Evolutionary conservation across 2,329 filamentous ascomycete genomes (phyloP), one percentile per base, ranked within the genome.

Genomic region (Penicillium italicum): DNA sequence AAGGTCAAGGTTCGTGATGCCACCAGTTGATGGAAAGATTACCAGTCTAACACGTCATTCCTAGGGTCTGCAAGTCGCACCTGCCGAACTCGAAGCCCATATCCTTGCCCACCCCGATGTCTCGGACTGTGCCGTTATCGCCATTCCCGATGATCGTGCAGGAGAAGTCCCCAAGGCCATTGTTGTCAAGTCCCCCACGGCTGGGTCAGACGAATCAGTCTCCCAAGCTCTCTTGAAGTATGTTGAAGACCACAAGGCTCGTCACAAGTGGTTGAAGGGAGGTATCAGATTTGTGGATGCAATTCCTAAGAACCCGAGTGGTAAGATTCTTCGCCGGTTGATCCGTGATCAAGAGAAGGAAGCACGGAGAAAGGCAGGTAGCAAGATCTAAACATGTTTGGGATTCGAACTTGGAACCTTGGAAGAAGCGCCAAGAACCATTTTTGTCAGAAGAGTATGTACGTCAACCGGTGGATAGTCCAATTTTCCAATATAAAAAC

Each of bases 81-180:
- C 90, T 0, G 90, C 90, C 2, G 90, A 94, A 69, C 82, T 95
- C 1, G 90, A 95, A 74, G 87, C 88, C 1, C 88, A 91, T 65
- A 79, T 95, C 5, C 83, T 95, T 14, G 82, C 85, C 0, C 89
- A 93, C 69, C 84, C 86, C 0, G 79, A 81, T 11, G 89, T 94
- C n/a, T 83, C 84, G 41, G 90, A 95, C 72, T 88, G 85, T 62
- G 85, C 90, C 14, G 89, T 95, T 8, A 90, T 94, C 61, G 86
- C 86, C 14, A 78, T 91, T 1, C 87, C 85, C 0, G 84, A 86
- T 56, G 83, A 84, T 7, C 70, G 76, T 6, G 80, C 84, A 0
- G 84, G 84, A 28, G 84, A 87, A 63, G 74, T 86, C 0, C 84
- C 84, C 20, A 87, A 86, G 67, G 84, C 84, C 0, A 85, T 84